Evolutionary conservation across 345 rosid genomes (phyloP), one percentile per base, ranked within the genome.

Genomic region (Pugionium dolabratum): DNA sequence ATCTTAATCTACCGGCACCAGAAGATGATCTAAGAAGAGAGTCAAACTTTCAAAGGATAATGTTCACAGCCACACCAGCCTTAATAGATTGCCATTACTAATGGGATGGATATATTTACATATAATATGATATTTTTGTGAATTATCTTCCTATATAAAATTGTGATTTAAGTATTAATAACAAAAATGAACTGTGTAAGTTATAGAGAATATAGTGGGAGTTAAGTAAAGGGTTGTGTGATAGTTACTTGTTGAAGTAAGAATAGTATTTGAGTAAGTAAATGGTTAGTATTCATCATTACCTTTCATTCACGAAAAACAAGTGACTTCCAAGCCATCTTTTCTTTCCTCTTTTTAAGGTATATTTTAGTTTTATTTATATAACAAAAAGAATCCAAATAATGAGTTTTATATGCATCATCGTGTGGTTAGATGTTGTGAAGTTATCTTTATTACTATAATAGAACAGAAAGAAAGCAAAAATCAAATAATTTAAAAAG

Each of bases 1-100:
- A 95, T 80, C 96, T 95, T 52, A 95, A 95, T 76, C 90, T 91
- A 26, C 96, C 99, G 7, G 97, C 99, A 34, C 97, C 96, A 25
- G 94, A 82, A 29, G 97, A 88, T 37, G 87, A 89, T 64, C 78
- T 70, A 53, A 80, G 69, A 11, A 18, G 18, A 18, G 83, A 81
- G 52, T 64, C 93, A 1, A 85, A 83, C 72, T 86, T 88, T 64
- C 88, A 86, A 54, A 70, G 74, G 74, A 58, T 69, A 54, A 66
- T 69, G 28, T 62, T 69, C 54, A 81, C 88, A 26, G 76, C 75
- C 8, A 49, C 90, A 25, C 93, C 97, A 18, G 87, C 99, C 54
- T 72, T 94, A 80, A 83, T 94, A 62, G 96, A 85, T 77, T 94
- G 99, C 66, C 97, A 85, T 77, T 85, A 94, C 79, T 94, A 70